phyloP scores from a whole-genome alignment of 2,329 filamentous ascomycete species.

The Dactylellina cionopaga region DNA sequence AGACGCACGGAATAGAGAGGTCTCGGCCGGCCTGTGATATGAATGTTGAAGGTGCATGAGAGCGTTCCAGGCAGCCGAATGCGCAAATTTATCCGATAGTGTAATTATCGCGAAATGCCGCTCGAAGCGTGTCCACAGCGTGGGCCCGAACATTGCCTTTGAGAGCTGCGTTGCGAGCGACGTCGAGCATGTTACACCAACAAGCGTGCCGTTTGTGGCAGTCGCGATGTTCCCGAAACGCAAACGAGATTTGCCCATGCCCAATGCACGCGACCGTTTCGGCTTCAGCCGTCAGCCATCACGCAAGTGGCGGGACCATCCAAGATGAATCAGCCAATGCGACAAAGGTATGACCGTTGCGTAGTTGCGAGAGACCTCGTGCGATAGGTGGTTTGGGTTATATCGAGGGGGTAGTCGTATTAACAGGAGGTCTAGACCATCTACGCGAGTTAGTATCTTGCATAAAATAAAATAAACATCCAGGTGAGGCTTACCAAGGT shows the following conservation, averaged over 20 bases:
- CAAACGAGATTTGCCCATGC: no score
- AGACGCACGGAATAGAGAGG: background rate
- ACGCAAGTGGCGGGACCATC: no score
- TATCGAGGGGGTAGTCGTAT: background rate
- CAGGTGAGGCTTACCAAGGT: background rate
- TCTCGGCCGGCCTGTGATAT: background rate
- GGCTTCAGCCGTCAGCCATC: no score
- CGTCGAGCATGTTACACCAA: conserved; percentile 34
- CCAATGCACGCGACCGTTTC: no score
- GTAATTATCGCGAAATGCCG: no score
- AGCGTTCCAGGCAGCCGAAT: background rate
- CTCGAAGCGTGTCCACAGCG: no score
- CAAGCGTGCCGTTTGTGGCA: background rate
- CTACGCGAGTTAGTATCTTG: background rate
- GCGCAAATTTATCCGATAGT: no score
- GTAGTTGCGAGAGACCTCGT: background rate
- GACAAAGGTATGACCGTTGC: no score
- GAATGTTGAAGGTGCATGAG: background rate
- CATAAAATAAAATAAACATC: background rate
- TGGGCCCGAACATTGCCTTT: background rate
- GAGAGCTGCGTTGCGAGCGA: conserved; percentile 9
- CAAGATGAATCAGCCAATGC: no score
- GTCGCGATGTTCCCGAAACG: background rate
- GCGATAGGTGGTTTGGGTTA: background rate
- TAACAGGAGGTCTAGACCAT: background rate